These are phyloP conservation scores for Tilletia caries DNA, from an alignment of 1,284 basidiomycete genomes.

Conservation along the genomic window DNA sequence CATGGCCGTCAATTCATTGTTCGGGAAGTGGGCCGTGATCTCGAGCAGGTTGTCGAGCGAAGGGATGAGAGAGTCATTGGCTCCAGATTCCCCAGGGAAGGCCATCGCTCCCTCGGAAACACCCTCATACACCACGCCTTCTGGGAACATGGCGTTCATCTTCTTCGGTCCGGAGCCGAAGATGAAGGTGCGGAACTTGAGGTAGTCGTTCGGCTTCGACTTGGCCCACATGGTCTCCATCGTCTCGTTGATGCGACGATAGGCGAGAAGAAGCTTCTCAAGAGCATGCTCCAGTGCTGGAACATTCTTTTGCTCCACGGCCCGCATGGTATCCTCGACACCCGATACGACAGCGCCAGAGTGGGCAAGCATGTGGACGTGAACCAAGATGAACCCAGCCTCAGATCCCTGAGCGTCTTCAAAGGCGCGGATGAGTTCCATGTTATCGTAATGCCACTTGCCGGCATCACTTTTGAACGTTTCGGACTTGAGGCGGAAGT, in stretches of 20 bases:
- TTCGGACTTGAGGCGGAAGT: slow-evolving; percentile 33
- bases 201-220: slow-evolving; percentile 37
- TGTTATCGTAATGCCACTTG: slow-evolving; percentile 42
- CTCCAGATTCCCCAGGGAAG: slow-evolving; percentile 23
- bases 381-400: slow-evolving; percentile 44
- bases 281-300: slow-evolving; percentile 35
- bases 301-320: slow-evolving; percentile 27
- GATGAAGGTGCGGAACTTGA: slow-evolving; percentile 49
- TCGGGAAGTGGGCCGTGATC: slow-evolving; percentile 44
- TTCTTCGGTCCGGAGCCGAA: slow-evolving; percentile 42
- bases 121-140: slow-evolving; percentile 48
- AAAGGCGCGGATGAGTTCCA: slow-evolving; percentile 46
- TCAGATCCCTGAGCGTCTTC: slow-evolving; percentile 42
- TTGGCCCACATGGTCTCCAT: slow-evolving; percentile 52
- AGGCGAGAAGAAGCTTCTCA: slow-evolving; percentile 28
- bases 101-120: slow-evolving; percentile 21
- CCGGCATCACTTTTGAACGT: slow-evolving; percentile 29
- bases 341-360: slow-evolving; percentile 37
- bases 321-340: slow-evolving; percentile 39
- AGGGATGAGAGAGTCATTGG: slow-evolving; percentile 45
- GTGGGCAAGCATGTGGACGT: slow-evolving; percentile 46
- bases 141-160: slow-evolving; percentile 48
- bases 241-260: slow-evolving; percentile 39
- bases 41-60: slow-evolving; percentile 48
- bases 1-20: slow-evolving; percentile 47